These are phyloP conservation scores for Pelargonium fulgidum DNA, from an alignment of 441 rosid species.

Conservation along the genomic window DNA sequence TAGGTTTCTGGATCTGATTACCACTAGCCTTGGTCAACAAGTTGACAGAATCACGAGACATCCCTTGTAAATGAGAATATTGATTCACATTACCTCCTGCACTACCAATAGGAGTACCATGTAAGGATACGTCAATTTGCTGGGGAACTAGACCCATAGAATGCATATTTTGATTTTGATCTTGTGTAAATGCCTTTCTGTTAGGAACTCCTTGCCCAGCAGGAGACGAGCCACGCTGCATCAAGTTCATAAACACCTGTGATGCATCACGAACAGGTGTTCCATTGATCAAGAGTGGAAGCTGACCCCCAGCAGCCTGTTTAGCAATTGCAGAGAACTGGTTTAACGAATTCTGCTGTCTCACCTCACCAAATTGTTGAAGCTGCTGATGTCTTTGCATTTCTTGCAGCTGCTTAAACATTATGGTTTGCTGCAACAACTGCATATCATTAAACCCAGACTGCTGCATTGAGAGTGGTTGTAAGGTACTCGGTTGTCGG, in stretches of 20 bases:
- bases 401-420: slow-evolving; percentile 52
- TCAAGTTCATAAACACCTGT: slow-evolving; percentile 38
- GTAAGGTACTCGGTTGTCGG: slow-evolving; percentile 4
- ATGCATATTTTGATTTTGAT: slow-evolving; percentile 29
- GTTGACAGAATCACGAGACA: slow-evolving; percentile 30
- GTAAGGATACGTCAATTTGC: slow-evolving; percentile 36
- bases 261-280: slow-evolving; percentile 40
- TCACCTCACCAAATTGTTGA: slow-evolving; percentile 31
- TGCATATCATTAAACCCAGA: slow-evolving; percentile 32
- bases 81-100: slow-evolving; percentile 37
- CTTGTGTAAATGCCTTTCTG: slow-evolving; percentile 24
- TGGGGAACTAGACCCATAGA: slow-evolving; percentile 26
- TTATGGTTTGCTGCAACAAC: slow-evolving; percentile 49
- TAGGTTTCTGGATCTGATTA: slow-evolving; percentile 29
- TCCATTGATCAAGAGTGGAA: slow-evolving; percentile 34
- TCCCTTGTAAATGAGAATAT: slow-evolving; percentile 31
- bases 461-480: not conserved
- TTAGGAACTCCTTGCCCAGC: slow-evolving; percentile 32
- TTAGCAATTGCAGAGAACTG: slow-evolving; percentile 29
- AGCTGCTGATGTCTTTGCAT: slow-evolving; percentile 45
- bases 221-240: slow-evolving; percentile 28
- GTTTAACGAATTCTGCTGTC: slow-evolving; percentile 39
- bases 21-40: slow-evolving; percentile 26
- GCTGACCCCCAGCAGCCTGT: slow-evolving; percentile 29
- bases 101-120: slow-evolving; percentile 33